Conservation (phyloP, 371 early-diverging fungal species). For the Circinella minor region DNA sequence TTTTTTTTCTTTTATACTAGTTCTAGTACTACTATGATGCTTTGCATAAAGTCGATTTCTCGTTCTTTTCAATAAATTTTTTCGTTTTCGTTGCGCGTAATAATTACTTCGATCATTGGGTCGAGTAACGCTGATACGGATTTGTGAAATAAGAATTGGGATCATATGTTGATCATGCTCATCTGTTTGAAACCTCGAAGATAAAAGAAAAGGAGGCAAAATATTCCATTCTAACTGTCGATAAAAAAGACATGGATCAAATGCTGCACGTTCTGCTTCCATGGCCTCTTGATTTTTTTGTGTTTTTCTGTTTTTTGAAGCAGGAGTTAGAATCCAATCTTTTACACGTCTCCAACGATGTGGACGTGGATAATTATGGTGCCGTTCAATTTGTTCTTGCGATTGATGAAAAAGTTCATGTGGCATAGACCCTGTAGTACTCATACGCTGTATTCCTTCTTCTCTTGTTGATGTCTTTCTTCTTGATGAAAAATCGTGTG, state of each 20-base stretch:
- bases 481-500: not conserved
- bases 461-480: not conserved
- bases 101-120: not conserved
- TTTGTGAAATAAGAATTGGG: constrained; percentile 33
- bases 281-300: not conserved
- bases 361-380: not conserved
- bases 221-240: constrained; percentile 26
- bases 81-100: not conserved
- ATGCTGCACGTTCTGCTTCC: not conserved
- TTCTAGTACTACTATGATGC: too few species aligned
- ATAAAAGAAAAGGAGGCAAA: constrained; percentile 26
- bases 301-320: not conserved
- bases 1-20: too few species aligned
- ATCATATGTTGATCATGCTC: constrained; percentile 30
- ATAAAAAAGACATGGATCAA: not conserved
- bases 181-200: constrained; percentile 28
- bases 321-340: not conserved
- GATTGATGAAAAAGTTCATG: not conserved
- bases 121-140: constrained; percentile 25
- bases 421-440: not conserved
- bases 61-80: not conserved
- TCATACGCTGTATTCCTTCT: not conserved
- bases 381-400: not conserved
- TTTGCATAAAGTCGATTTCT: not conserved
- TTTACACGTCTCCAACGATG: constrained; percentile 5